Conservation (phyloP, 352 stramenopile species). For the Thalassiosira exigua region DNA sequence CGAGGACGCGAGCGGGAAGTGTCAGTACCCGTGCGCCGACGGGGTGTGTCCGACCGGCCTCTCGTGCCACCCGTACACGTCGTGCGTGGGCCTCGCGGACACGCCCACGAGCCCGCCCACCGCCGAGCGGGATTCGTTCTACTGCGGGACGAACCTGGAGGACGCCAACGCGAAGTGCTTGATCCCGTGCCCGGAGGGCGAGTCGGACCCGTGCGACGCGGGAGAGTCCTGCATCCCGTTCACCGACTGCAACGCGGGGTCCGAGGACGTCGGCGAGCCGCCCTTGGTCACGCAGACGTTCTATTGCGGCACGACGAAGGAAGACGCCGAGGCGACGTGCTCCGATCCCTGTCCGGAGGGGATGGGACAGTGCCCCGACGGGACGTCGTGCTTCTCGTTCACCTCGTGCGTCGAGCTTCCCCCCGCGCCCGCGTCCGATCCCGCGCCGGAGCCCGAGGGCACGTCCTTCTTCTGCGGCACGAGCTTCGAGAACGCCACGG, state of each 20-base stretch:
- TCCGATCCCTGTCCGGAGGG: constrained; percentile 45
- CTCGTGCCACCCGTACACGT: constrained; percentile 53
- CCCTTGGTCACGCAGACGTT: constrained; percentile 54
- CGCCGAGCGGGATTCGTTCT: constrained; percentile 48
- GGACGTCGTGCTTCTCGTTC: constrained; percentile 39
- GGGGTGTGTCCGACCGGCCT: constrained; percentile 48
- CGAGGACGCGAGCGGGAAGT: constrained; percentile 31
- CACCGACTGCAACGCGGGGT: constrained; percentile 42
- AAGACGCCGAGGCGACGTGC: constrained; percentile 56
- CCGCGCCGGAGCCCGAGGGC: background rate
- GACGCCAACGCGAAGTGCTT: constrained; percentile 53
- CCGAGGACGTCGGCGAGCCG: background rate
- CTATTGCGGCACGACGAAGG: constrained; percentile 56
- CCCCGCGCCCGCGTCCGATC: background rate
- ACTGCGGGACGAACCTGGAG: constrained; percentile 46
- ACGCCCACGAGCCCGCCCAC: constrained; percentile 25
- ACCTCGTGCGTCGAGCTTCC: constrained; percentile 23
- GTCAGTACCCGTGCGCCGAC: constrained; percentile 36
- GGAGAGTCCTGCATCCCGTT: constrained; percentile 62
- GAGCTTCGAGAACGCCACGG: constrained; percentile 57
- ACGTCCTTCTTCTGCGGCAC: constrained; percentile 54
- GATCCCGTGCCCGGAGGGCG: constrained; percentile 30
- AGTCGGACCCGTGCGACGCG: constrained; percentile 24
- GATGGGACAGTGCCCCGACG: constrained; percentile 9
- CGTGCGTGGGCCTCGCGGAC: constrained; percentile 39